phyloP scores from a whole-genome alignment of 2,329 filamentous ascomycete species.

The Aspergillus fumigatus region DNA sequence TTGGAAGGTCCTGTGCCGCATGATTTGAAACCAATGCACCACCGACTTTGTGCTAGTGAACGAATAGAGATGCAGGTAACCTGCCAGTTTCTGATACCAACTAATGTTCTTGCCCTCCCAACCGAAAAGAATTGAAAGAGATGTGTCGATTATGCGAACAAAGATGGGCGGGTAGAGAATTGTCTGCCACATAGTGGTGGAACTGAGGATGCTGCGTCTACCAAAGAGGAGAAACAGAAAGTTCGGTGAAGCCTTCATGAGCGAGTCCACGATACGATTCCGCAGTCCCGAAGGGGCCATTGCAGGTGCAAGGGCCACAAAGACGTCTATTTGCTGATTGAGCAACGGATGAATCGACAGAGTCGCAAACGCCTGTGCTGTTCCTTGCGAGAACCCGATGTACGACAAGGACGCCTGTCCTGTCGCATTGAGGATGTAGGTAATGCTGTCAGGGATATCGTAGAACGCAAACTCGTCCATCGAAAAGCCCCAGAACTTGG shows the following conservation, averaged over 20 bases:
- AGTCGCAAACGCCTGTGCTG: slow-evolving; percentile 91
- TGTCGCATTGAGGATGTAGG: slow-evolving; percentile 83
- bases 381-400: slow-evolving; percentile 95
- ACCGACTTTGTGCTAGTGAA: slow-evolving; percentile 96
- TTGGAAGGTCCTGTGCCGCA: slow-evolving; percentile 91
- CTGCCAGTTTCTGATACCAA: slow-evolving; percentile 82
- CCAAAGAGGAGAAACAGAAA: slow-evolving; percentile 92
- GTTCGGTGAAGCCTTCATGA: slow-evolving; percentile 89
- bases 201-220: slow-evolving; percentile 82
- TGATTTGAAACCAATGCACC: slow-evolving; percentile 99
- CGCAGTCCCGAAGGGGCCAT: slow-evolving; percentile 92
- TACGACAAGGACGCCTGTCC: slow-evolving; percentile 82
- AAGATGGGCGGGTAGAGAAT: slow-evolving; percentile 94
- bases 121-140: slow-evolving; percentile 77
- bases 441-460: slow-evolving; percentile 92
- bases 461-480: slow-evolving; percentile 98
- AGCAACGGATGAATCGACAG: slow-evolving; percentile 87
- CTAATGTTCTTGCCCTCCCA: slow-evolving; percentile 85
- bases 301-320: slow-evolving; percentile 90
- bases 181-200: slow-evolving; percentile 95
- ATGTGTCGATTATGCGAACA: slow-evolving; percentile 77
- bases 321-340: slow-evolving; percentile 90
- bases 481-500: slow-evolving; percentile 92
- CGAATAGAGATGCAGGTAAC: slow-evolving; percentile 92
- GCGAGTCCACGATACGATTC: slow-evolving; percentile 84